Conservation (phyloP, 2,329 filamentous ascomycete genomes). For the Magnaporthales sp. region DNA sequence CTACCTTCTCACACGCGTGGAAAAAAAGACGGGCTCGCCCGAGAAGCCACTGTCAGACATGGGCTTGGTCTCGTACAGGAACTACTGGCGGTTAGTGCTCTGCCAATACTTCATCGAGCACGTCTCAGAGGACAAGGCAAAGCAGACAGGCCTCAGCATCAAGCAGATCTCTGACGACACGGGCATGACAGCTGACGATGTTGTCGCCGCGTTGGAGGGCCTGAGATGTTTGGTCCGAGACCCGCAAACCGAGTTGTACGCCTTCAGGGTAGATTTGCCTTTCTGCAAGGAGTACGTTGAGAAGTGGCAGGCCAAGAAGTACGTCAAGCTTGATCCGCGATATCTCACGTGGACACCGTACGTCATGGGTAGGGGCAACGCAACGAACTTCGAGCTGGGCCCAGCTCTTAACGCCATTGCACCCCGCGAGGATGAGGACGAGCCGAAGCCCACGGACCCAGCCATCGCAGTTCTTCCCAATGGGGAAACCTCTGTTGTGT, state of each 20-base stretch:
- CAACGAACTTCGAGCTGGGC: slow-evolving; percentile 74
- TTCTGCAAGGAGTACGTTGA: slow-evolving; percentile 83
- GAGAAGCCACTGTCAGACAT: slow-evolving; percentile 98
- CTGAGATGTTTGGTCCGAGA: slow-evolving; percentile 84
- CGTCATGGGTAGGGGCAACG: slow-evolving; percentile 82
- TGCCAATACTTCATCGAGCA: slow-evolving; percentile 71
- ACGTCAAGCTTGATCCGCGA: slow-evolving; percentile 73
- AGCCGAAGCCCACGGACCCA: slow-evolving; percentile 25
- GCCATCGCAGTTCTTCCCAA: slow-evolving; percentile 22
- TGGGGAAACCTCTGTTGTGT: slow-evolving; percentile 18
- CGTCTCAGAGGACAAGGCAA: slow-evolving; percentile 26
- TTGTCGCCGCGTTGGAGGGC: slow-evolving; percentile 87
- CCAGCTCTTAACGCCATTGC: slow-evolving; percentile 80
- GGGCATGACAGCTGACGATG: slow-evolving; percentile 92
- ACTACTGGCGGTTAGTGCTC: slow-evolving; percentile 88
- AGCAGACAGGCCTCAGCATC: slow-evolving; percentile 47
- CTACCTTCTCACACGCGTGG: slow-evolving; percentile 86
- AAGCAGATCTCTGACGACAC: slow-evolving; percentile 75
- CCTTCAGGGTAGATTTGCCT: slow-evolving; percentile 74
- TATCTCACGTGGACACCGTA: slow-evolving; percentile 92
- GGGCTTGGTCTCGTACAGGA: slow-evolving; percentile 93
- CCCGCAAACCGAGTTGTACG: slow-evolving; percentile 80
- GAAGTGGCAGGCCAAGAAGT: slow-evolving; percentile 83
- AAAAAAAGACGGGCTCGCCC: slow-evolving; percentile 88
- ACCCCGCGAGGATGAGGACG: slow-evolving; percentile 67